These are phyloP conservation scores for Leishmania gerbilli DNA, from an alignment of 208 protist genomes.

Conservation along the genomic window DNA sequence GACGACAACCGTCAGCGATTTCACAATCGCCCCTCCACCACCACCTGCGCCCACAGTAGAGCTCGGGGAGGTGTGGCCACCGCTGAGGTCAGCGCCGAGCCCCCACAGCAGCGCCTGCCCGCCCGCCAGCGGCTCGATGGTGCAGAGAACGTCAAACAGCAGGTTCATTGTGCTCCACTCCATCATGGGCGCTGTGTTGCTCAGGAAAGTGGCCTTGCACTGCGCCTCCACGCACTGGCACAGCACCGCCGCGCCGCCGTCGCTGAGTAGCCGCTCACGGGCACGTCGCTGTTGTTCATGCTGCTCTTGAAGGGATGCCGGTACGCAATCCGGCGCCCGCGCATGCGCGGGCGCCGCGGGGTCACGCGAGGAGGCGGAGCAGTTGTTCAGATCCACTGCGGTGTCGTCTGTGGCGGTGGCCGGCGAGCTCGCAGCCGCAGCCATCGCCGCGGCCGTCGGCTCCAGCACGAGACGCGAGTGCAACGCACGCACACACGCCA, in stretches of 20 bases:
- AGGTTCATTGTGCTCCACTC: slow-evolving; percentile 58
- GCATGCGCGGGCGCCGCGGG: background rate
- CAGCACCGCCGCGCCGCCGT: slow-evolving; percentile 41
- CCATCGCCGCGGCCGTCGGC: background rate
- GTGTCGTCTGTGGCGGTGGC: background rate
- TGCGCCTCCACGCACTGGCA: slow-evolving; percentile 29
- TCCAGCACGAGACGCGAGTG: slow-evolving; percentile 17
- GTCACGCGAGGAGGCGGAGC: background rate
- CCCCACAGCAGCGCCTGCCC: slow-evolving; percentile 28
- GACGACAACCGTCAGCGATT: background rate
- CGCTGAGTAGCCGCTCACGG: slow-evolving; percentile 51
- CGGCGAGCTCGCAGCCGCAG: background rate
- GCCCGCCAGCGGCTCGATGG: slow-evolving; percentile 21
- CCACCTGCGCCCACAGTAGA: background rate
- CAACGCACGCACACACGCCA: slow-evolving; percentile 53
- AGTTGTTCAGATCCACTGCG: slow-evolving; percentile 4
- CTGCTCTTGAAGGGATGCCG: background rate
- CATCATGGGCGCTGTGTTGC: slow-evolving; percentile 34
- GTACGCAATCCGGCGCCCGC: background rate
- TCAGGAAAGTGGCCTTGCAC: slow-evolving; percentile 52
- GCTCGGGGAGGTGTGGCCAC: background rate
- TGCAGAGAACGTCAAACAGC: slow-evolving; percentile 53
- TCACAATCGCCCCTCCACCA: background rate
- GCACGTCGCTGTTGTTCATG: slow-evolving; percentile 32
- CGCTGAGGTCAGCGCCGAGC: background rate